Percentiles rank a stretch among this genome's conserved stretches.
Evolutionary conservation across 495 filamentous ascomycete genomes (phyloP).

Genomic region (Cladorrhinum samala): DNA sequence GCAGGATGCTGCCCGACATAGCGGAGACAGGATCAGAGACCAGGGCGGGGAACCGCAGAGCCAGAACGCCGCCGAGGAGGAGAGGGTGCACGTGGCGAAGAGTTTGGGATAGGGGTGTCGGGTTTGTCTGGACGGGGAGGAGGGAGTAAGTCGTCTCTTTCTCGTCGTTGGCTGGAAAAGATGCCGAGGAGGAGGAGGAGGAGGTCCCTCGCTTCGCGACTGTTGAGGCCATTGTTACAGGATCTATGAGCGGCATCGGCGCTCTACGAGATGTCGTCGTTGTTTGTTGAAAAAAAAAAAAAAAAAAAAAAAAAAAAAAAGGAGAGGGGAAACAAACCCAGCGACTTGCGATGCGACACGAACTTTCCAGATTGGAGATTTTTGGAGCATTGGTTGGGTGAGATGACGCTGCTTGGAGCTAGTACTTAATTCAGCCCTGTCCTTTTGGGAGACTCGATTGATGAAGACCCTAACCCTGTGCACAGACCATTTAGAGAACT

Average conservation of each 20-base stretch:
- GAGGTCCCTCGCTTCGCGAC: constrained; percentile 13
- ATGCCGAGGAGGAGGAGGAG: constrained; percentile 6
- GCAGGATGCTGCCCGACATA: constrained; percentile 51
- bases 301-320: constrained; percentile 1
- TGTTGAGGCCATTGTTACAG: constrained; percentile 26
- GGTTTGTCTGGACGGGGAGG: constrained; percentile 29
- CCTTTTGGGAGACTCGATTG: too few relatives aligned
- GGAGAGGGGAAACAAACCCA: too few relatives aligned
- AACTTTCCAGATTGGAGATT: too few relatives aligned
- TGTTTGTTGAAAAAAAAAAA: neutral
- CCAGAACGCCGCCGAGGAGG: constrained; percentile 55
- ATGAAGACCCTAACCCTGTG: too few relatives aligned
- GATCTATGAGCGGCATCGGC: constrained; percentile 30
- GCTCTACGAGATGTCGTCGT: too few relatives aligned
- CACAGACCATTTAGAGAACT: too few relatives aligned
- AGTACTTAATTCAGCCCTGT: too few relatives aligned
- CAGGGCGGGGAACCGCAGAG: constrained; percentile 56
- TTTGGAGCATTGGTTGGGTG: too few relatives aligned
- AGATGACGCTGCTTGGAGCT: too few relatives aligned
- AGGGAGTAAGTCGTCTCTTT: constrained; percentile 8
- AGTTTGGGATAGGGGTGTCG: constrained; percentile 27
- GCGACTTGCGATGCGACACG: too few relatives aligned
- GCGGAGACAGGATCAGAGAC: constrained; percentile 64
- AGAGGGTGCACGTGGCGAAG: constrained; percentile 37
- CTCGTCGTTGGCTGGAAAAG: neutral